A percentile compares a stretch with the other conserved stretches of the same genome.
Conservation (phyloP, 331 rosid genomes). For the Spiraea crenata region DNA sequence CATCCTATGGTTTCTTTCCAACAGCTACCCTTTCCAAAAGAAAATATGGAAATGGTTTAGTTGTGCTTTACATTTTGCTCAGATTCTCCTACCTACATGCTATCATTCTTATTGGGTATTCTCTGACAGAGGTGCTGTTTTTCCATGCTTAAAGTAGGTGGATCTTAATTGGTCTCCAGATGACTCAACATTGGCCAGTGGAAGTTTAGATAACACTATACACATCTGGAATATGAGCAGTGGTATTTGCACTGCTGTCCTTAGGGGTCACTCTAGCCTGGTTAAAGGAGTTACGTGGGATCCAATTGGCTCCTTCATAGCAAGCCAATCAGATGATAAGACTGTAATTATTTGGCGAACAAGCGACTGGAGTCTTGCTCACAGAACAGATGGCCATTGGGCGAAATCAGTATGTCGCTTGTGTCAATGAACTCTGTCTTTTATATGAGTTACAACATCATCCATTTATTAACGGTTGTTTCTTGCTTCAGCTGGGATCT, state of each 20-base stretch:
- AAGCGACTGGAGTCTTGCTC: slow-evolving; percentile 99
- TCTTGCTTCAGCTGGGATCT: slow-evolving; percentile 83
- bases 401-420: slow-evolving; percentile 75
- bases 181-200: slow-evolving; percentile 93
- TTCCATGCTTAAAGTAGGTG: slow-evolving; percentile 97
- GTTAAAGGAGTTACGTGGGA: slow-evolving; percentile 99
- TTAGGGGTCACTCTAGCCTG: slow-evolving; percentile 97
- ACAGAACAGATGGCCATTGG: slow-evolving; percentile 98
- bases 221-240: slow-evolving; percentile 94
- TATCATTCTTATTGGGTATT: slow-evolving; percentile 26
- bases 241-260: slow-evolving; percentile 97
- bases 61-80: not conserved
- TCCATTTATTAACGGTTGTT: slow-evolving; percentile 30
- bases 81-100: not conserved
- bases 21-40: not conserved
- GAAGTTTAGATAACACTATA: slow-evolving; percentile 92
- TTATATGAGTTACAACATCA: slow-evolving; percentile 14
- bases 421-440: slow-evolving; percentile 5
- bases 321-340: slow-evolving; percentile 98
- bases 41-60: not conserved
- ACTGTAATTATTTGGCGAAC: slow-evolving; percentile 98
- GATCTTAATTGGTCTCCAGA: slow-evolving; percentile 99
- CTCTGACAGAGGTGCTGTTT: slow-evolving; percentile 55
- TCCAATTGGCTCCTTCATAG: slow-evolving; percentile 97
- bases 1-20: slow-evolving; percentile 1